Evolutionary conservation across 202 grass and related monocot species (phyloP).

Genomic region (Saccharum hybrid): DNA sequence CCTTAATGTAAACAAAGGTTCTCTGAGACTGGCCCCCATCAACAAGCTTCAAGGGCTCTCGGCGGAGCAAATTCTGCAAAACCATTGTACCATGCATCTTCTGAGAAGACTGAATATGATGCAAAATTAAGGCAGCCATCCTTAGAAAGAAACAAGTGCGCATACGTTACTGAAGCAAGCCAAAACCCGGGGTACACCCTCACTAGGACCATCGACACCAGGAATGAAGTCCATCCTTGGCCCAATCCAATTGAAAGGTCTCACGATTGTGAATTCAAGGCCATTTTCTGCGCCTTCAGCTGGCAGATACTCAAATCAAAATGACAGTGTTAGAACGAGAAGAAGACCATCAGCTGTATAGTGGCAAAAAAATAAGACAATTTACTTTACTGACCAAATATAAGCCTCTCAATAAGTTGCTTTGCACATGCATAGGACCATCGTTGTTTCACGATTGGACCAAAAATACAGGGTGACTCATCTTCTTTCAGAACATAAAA

Average conservation of each 20-base stretch:
- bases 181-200: conserved; percentile 96
- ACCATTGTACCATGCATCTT: conserved; percentile 39
- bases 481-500: conserved; percentile 97
- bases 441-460: conserved; percentile 86
- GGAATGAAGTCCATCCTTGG: conserved; percentile 99
- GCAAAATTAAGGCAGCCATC: not conserved
- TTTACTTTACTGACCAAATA: conserved; percentile 66
- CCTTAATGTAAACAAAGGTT: conserved; percentile 98
- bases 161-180: conserved; percentile 98
- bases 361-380: conserved; percentile 22
- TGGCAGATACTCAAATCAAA: conserved; percentile 42
- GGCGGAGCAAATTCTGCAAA: conserved; percentile 82
- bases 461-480: conserved; percentile 93
- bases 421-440: conserved; percentile 98
- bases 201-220: conserved; percentile 94
- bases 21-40: conserved; percentile 92
- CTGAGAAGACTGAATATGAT: conserved; percentile 23
- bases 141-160: not conserved
- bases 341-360: conserved; percentile 7
- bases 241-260: conserved; percentile 99
- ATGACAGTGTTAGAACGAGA: conserved; percentile 30
- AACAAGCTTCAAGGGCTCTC: conserved; percentile 90
- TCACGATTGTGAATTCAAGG: conserved; percentile 91
- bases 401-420: conserved; percentile 95
- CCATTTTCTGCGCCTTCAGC: conserved; percentile 92